Percentiles rank a stretch among this genome's conserved stretches.
These are phyloP conservation scores for Yamadazyma philogaea DNA, from an alignment of 805 yeast species.

Conservation along the genomic window DNA sequence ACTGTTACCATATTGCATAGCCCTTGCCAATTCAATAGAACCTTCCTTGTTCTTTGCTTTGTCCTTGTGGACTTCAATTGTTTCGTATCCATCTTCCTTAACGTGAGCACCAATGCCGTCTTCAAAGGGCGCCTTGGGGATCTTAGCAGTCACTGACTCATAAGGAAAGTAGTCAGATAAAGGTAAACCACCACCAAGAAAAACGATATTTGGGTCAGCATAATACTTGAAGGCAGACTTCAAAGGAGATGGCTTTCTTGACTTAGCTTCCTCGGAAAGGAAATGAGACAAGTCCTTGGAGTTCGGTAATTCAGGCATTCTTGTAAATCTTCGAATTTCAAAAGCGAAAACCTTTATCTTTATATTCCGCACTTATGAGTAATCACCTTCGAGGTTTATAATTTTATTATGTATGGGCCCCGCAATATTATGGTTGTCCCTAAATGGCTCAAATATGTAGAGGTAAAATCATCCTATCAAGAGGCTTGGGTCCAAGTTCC, in stretches of 20 bases:
- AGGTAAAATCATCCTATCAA: too few species aligned
- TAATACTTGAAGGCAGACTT: slow-evolving; percentile 81
- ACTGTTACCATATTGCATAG: slow-evolving; percentile 91
- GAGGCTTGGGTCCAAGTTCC: too few species aligned
- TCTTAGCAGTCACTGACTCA: slow-evolving; percentile 64
- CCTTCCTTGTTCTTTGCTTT: slow-evolving; percentile 25
- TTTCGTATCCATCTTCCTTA: slow-evolving; percentile 39
- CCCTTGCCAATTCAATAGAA: slow-evolving; percentile 72
- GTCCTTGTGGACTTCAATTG: slow-evolving; percentile 34
- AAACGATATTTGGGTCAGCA: slow-evolving; percentile 70
- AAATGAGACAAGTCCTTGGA: slow-evolving; percentile 74
- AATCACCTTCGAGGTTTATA: too few species aligned
- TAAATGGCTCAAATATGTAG: too few species aligned
- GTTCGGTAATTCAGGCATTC: slow-evolving; percentile 3
- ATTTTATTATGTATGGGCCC: too few species aligned
- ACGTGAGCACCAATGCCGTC: slow-evolving; percentile 72
- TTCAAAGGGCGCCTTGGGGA: slow-evolving; percentile 78
- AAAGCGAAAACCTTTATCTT: neutral
- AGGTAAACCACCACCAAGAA: slow-evolving; percentile 95
- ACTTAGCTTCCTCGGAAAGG: slow-evolving; percentile 72
- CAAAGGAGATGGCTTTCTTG: slow-evolving; percentile 75
- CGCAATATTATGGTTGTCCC: too few species aligned
- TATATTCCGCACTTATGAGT: neutral
- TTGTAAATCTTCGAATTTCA: neutral
- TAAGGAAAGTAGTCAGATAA: slow-evolving; percentile 89